Percentiles rank a stretch among this genome's conserved stretches.
Conservation (phyloP, 2,329 filamentous ascomycete species). For the Sclerotinia glacialis region DNA sequence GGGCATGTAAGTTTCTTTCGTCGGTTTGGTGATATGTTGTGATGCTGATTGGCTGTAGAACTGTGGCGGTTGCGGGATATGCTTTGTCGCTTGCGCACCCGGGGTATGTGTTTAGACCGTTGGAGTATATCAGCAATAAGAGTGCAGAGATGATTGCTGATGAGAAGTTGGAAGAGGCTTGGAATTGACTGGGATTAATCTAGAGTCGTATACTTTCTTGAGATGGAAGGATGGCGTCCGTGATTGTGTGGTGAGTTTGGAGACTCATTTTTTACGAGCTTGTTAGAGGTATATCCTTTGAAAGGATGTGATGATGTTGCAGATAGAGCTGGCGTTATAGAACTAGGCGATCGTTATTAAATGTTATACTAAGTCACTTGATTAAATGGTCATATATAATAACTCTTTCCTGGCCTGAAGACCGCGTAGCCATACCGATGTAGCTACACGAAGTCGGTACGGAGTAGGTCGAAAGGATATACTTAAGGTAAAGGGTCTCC, state of each 20-base stretch:
- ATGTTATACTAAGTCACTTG: background rate
- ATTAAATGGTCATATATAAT: background rate
- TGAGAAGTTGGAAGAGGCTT: constrained; percentile 14
- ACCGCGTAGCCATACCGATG: too few species aligned
- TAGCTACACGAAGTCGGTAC: too few species aligned
- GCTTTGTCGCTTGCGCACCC: constrained; percentile 8
- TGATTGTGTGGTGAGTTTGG: background rate
- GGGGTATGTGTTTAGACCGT: constrained; percentile 12
- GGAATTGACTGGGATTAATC: background rate
- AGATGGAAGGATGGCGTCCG: background rate
- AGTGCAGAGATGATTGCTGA: background rate
- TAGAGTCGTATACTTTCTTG: background rate
- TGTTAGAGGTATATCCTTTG: background rate
- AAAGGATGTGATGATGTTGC: background rate
- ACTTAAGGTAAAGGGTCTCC: too few species aligned
- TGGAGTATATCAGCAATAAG: background rate
- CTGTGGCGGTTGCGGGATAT: constrained; percentile 8
- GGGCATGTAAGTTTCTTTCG: background rate
- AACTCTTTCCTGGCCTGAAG: too few species aligned
- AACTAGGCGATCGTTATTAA: background rate
- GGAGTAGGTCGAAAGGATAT: too few species aligned
- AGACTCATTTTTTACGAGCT: background rate
- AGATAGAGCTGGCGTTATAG: background rate
- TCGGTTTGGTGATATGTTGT: background rate
- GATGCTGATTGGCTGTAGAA: background rate